phyloP scores from a whole-genome alignment of 305 asterid species.

The Fraxinus sp. region DNA sequence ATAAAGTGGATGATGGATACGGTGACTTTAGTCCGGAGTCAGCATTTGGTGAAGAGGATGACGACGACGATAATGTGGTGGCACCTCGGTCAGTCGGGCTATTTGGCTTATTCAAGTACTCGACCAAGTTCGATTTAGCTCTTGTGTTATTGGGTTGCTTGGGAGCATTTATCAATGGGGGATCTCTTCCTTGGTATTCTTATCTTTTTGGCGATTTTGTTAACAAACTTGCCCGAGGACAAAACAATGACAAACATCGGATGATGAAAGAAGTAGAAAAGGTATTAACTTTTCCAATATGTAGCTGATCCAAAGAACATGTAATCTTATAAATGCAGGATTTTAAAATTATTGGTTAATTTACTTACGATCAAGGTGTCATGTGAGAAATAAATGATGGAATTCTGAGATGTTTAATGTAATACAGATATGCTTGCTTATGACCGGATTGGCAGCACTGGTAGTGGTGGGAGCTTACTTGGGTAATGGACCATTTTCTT shows the following conservation, averaged over 20 bases:
- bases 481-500: constrained; percentile 37
- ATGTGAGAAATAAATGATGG: background rate
- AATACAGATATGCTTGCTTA: constrained; percentile 59
- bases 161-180: constrained; percentile 85
- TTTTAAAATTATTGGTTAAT: background rate
- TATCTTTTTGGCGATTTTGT: constrained; percentile 67
- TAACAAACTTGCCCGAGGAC: constrained; percentile 50
- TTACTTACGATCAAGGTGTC: background rate
- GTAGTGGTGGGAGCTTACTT: constrained; percentile 79
- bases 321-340: background rate
- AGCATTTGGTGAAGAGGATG: constrained; percentile 37
- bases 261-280: constrained; percentile 70
- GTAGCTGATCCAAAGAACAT: background rate
- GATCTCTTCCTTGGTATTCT: constrained; percentile 91
- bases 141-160: constrained; percentile 66
- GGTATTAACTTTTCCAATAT: constrained; percentile 35
- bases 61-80: constrained; percentile 49
- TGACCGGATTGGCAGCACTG: constrained; percentile 65
- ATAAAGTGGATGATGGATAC: constrained; percentile 19
- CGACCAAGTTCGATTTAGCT: constrained; percentile 58
- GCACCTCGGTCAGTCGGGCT: constrained; percentile 50
- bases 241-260: constrained; percentile 34
- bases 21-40: constrained; percentile 23
- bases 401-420: constrained; percentile 2
- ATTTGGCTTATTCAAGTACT: constrained; percentile 64